Conservation (phyloP, 805 yeast species). For the Cyberlindnera meyerae region DNA sequence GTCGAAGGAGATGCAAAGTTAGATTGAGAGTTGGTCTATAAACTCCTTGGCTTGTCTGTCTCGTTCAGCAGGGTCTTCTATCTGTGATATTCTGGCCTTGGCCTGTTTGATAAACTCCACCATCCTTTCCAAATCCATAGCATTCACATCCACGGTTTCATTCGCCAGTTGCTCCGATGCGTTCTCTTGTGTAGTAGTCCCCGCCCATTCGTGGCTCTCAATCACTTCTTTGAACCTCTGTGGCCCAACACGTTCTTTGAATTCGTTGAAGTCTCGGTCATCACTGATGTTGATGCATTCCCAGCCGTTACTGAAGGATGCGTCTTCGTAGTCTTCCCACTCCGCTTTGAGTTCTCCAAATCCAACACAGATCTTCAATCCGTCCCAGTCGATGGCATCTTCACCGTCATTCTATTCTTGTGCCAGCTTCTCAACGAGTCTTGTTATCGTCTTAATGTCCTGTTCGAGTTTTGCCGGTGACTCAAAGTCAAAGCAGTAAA, state of each 20-base stretch:
- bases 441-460: neutral
- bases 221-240: slow-evolving; percentile 41
- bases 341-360: slow-evolving; percentile 26
- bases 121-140: slow-evolving; percentile 11
- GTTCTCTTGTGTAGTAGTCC: no score
- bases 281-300: slow-evolving; percentile 36
- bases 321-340: slow-evolving; percentile 33
- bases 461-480: neutral
- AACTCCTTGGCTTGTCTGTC: slow-evolving; percentile 12
- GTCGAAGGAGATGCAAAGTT: slow-evolving; percentile 1
- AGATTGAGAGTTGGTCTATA: slow-evolving; percentile 12
- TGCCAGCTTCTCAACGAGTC: slow-evolving; percentile 1
- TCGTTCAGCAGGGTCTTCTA: slow-evolving; percentile 6
- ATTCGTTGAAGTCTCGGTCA: slow-evolving; percentile 37
- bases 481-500: slow-evolving; percentile 16
- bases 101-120: slow-evolving; percentile 6
- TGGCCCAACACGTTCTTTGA: slow-evolving; percentile 37
- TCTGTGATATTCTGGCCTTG: slow-evolving; percentile 6
- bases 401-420: slow-evolving; percentile 2
- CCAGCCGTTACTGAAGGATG: slow-evolving; percentile 31
- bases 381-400: slow-evolving; percentile 9
- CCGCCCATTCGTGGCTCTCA: slow-evolving; percentile 45
- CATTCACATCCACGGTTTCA: slow-evolving; percentile 1
- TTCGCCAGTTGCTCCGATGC: neutral
- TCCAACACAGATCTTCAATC: slow-evolving; percentile 23